These are phyloP conservation scores for Calonectria honghensis DNA, from an alignment of 2,329 filamentous ascomycete species.

Conservation along the genomic window DNA sequence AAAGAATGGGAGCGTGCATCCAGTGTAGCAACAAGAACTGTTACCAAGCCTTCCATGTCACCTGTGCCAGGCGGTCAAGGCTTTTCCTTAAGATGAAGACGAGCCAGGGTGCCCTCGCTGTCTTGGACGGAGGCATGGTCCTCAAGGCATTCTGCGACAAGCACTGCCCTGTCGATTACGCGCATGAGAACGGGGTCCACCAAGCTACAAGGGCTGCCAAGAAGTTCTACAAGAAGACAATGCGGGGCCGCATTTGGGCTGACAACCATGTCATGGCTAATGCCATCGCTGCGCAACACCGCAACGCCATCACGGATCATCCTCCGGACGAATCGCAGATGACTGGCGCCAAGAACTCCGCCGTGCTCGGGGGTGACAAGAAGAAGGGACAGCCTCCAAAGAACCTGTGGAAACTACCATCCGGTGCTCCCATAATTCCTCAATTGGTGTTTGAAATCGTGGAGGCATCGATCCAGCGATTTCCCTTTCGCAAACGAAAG, in stretches of 20 bases:
- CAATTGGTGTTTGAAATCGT: constrained; percentile 91
- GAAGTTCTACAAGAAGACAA: constrained; percentile 90
- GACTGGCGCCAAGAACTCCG: constrained; percentile 87
- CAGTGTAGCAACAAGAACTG: constrained; percentile 99
- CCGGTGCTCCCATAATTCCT: constrained; percentile 95
- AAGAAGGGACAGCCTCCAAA: constrained; percentile 73
- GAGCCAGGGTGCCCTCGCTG: constrained; percentile 84
- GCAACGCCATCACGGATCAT: constrained; percentile 78
- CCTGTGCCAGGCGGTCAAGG: constrained; percentile 90
- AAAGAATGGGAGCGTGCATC: constrained; percentile 98
- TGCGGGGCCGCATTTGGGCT: constrained; percentile 93
- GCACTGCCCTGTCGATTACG: constrained; percentile 93
- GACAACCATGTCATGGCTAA: constrained; percentile 90
- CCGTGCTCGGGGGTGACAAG: constrained; percentile 84
- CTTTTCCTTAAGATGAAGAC: constrained; percentile 98
- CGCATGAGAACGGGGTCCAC: constrained; percentile 88
- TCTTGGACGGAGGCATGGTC: constrained; percentile 86
- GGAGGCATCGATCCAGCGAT: constrained; percentile 87
- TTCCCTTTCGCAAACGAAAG: constrained; percentile 87
- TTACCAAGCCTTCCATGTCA: constrained; percentile 97
- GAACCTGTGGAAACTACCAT: constrained; percentile 89
- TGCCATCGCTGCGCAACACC: constrained; percentile 84
- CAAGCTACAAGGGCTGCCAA: constrained; percentile 88
- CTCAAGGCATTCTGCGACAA: constrained; percentile 97
- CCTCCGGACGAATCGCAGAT: constrained; percentile 88